Evolutionary conservation across 768 basidiomycete species (phyloP), one percentile per base, ranked within the genome.

Genomic region (Macrolepiota albuminosa): DNA sequence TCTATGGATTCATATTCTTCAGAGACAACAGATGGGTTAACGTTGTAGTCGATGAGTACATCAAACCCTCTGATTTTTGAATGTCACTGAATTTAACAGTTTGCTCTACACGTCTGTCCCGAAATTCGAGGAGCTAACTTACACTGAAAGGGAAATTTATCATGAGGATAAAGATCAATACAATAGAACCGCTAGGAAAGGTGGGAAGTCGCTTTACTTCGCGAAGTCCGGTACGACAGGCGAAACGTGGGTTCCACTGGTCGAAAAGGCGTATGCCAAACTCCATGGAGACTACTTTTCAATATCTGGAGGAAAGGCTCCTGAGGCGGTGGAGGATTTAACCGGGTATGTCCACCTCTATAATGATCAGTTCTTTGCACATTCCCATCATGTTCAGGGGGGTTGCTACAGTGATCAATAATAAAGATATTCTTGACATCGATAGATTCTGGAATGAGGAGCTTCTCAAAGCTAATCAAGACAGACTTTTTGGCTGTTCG

Each of bases 241-340:
- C 34, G 82, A 84, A 61, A 83, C 81, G 4, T 84, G 82, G 82
- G 80, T 83, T 0, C 79, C 83, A 2, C 68, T 84, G n/a, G 74
- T 84, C n/a, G 83, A 84, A 66, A 84, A 84, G 66, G 83, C 83
- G 2, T 84, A 77, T 59, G 82, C 83, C 2, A 84, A 84, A 68
- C 63, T 83, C 1, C 80, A 84, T 64, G 82, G 82, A 2, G 75
- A 77, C 58, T 79, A 77, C 58, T 67, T 71, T 4, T 69, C 74
- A 43, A 59, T 81, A 37, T 66, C 66, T 14, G 72, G 70, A 2
- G 76, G 78, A 1, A 69, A 69, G 49, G 70, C 76, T 21, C 74
- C 71, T 42, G 82, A 84, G 59, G 83, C 78, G 0, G 75, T 84
- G 13, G 82, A 84, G 64, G 82, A 84, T 68, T 67, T 85, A 56